Evolutionary conservation across 1,139 yeast species (phyloP).

Genomic region (Suhomyces taliae): DNA sequence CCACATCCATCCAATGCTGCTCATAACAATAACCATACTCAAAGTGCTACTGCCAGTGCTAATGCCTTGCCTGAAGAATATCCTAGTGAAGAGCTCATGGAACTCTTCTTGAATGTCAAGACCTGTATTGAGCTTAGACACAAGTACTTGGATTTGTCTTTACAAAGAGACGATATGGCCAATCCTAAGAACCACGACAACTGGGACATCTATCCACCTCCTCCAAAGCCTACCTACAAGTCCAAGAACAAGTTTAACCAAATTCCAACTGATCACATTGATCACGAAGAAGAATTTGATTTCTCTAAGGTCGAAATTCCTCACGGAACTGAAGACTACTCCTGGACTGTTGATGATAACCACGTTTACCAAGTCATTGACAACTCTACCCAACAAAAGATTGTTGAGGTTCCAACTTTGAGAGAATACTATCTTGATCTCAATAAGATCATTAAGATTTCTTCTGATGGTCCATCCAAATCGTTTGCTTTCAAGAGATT

Average conservation of each 20-base stretch:
- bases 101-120: slow-evolving; percentile 68
- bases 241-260: slow-evolving; percentile 60
- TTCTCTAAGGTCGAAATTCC: slow-evolving; percentile 67
- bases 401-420: slow-evolving; percentile 71
- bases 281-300: slow-evolving; percentile 54
- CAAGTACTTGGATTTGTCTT: slow-evolving; percentile 68
- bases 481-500: slow-evolving; percentile 93
- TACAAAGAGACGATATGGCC: slow-evolving; percentile 63
- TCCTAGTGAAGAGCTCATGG: slow-evolving; percentile 69
- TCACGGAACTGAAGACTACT: slow-evolving; percentile 47
- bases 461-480: slow-evolving; percentile 96
- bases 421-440: slow-evolving; percentile 83
- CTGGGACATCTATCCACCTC: slow-evolving; percentile 90
- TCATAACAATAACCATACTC: slow-evolving; percentile 14
- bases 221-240: slow-evolving; percentile 91
- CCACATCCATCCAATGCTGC: slow-evolving; percentile 23
- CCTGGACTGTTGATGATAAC: slow-evolving; percentile 54
- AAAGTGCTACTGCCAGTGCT: slow-evolving; percentile 20
- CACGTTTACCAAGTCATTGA: slow-evolving; percentile 70
- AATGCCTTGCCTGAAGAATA: slow-evolving; percentile 66
- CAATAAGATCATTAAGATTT: slow-evolving; percentile 64
- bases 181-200: slow-evolving; percentile 76
- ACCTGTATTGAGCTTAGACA: slow-evolving; percentile 73
- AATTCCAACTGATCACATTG: slow-evolving; percentile 31
- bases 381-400: slow-evolving; percentile 29